Evolutionary conservation across 495 filamentous ascomycete species (phyloP).

Genomic region (Neurospora cerealis): DNA sequence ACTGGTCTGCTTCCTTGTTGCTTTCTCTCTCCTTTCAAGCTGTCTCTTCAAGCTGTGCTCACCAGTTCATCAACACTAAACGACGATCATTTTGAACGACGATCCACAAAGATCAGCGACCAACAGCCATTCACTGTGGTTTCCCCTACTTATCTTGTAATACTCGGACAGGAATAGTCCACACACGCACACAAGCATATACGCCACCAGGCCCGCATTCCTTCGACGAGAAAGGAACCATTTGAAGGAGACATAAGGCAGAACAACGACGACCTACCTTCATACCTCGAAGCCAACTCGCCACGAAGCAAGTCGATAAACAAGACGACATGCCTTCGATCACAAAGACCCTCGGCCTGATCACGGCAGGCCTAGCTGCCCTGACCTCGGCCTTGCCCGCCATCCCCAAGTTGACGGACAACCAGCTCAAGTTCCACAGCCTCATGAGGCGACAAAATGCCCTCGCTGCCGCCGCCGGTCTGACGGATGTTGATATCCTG

Average conservation of each 20-base stretch:
- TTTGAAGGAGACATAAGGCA: neutral
- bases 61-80: neutral
- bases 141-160: slow-evolving; percentile 32
- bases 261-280: slow-evolving; percentile 2
- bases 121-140: neutral
- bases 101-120: neutral
- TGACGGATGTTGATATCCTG: slow-evolving; percentile 57
- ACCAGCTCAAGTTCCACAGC: slow-evolving; percentile 34
- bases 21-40: slow-evolving; percentile 32
- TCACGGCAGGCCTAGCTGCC: slow-evolving; percentile 36
- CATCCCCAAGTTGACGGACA: slow-evolving; percentile 31
- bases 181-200: neutral
- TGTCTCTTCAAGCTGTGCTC: slow-evolving; percentile 12
- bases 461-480: slow-evolving; percentile 38
- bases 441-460: slow-evolving; percentile 42
- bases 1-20: slow-evolving; percentile 37
- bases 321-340: slow-evolving; percentile 36
- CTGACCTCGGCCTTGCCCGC: slow-evolving; percentile 35
- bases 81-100: neutral
- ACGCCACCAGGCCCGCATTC: slow-evolving; percentile 25
- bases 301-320: neutral
- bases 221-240: slow-evolving; percentile 17
- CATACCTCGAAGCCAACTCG: neutral
- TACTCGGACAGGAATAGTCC: slow-evolving; percentile 12
- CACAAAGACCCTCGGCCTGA: slow-evolving; percentile 30